These are phyloP conservation scores for Aspergillus texensis DNA, from an alignment of 2,329 filamentous ascomycete species.

Conservation along the genomic window DNA sequence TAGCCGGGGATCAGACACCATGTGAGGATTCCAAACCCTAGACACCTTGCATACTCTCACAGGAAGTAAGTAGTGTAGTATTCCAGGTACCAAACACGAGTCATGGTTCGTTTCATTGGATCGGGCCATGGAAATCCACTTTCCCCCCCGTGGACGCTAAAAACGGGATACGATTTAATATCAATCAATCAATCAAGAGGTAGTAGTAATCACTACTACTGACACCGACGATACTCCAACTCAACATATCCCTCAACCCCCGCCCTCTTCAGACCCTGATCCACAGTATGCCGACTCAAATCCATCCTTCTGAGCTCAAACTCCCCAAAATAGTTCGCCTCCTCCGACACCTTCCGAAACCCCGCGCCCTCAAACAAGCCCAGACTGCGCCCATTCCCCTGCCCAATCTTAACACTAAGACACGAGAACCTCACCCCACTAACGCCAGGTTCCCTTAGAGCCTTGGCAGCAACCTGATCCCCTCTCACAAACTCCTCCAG, in stretches of 20 bases:
- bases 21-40: neutral
- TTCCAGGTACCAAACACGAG: neutral
- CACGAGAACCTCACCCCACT: constrained; percentile 36
- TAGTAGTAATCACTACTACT: constrained; percentile 8
- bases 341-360: constrained; percentile 54
- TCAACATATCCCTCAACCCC: constrained; percentile 37
- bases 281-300: constrained; percentile 30
- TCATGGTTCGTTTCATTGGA: neutral
- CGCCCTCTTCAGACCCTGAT: constrained; percentile 24
- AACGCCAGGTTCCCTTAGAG: constrained; percentile 11
- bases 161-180: neutral
- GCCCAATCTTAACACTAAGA: constrained; percentile 64
- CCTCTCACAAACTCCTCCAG: constrained; percentile 56
- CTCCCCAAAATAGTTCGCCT: constrained; percentile 69
- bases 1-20: neutral
- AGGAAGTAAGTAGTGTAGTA: neutral
- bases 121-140: neutral
- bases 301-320: constrained; percentile 57
- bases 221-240: constrained; percentile 35
- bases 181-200: neutral
- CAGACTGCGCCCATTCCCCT: constrained; percentile 60
- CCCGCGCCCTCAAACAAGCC: constrained; percentile 62
- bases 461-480: constrained; percentile 16
- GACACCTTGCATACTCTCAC: too few relatives aligned
- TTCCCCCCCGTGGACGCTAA: neutral